Evolutionary conservation across 495 filamentous ascomycete genomes (phyloP), one percentile per base, ranked within the genome.

Genomic region (Durotheca rogersii): DNA sequence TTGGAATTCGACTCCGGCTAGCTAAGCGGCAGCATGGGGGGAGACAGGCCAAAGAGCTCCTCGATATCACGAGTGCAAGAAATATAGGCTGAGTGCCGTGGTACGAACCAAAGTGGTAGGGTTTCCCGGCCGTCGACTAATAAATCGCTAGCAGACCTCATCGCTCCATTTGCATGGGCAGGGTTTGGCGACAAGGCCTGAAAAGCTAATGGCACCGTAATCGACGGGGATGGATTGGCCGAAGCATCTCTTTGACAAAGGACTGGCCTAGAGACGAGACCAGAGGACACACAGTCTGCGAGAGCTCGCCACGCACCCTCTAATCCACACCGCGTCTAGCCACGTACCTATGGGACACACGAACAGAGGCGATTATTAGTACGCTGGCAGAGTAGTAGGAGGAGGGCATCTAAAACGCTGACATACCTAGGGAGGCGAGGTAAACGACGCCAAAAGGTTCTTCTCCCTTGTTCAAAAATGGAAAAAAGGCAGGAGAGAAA

Each of bases 21-120:
- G 31, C n/a, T 31, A 41, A 46, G 11, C 11, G 39, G 30, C 12
- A 41, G 14, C 49, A 34, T 27, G 19, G 34, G 20, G 29, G 35
- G 25, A 33, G 17, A 16, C 6, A 41, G 23, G 11, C 34, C 33
- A 16, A 32, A 32, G 18, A 25, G 34, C 36, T 20, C n/a, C n/a
- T n/a, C 19, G 17, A 29, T 3, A 19, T 31, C 34, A 25, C 37
- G 15, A 12, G 23, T 40, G 38, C 34, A 52, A 58, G 39, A 47
- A 53, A 58, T 52, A 58, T 52, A 58, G 55, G 55, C 55, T 58
- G 55, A 49, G 52, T 53, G 47, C 12, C 46, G 38, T 51, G 47
- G 51, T 57, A 23, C 42, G 53, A 38, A 38, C 37, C 37, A 18
- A 44, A 44, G 33, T 27, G 43, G 43, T 38, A 52, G 54, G 48